Percentiles rank a stretch among this genome's conserved stretches.
These are phyloP conservation scores for Limnomonas spitsbergensis DNA, from an alignment of 139 green algal species.

Conservation along the genomic window DNA sequence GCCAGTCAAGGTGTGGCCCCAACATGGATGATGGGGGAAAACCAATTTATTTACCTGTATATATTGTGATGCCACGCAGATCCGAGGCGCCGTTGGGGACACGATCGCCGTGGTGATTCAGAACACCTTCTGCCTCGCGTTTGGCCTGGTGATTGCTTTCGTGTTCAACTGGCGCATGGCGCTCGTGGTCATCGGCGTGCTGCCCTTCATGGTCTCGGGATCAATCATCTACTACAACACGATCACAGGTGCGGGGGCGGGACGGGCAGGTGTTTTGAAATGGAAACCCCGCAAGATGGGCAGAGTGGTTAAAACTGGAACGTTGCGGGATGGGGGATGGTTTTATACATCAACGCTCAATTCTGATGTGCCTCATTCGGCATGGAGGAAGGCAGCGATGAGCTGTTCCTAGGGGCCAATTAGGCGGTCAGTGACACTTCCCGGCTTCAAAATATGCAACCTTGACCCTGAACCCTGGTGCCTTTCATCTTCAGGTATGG, in stretches of 20 bases:
- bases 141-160: conserved; percentile 55
- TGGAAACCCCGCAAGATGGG: not conserved
- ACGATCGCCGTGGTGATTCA: conserved; percentile 33
- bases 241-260: conserved; percentile 26
- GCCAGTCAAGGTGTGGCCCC: too few species aligned
- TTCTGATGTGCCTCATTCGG: too few species aligned
- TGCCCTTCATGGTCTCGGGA: conserved; percentile 59
- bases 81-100: conserved; percentile 64
- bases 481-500: not conserved
- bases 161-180: conserved; percentile 71
- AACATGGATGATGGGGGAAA: too few species aligned
- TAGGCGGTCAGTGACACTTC: too few species aligned
- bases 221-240: conserved; percentile 29
- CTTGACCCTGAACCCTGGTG: too few species aligned
- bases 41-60: too few species aligned
- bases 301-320: too few species aligned
- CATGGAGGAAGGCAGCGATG: too few species aligned
- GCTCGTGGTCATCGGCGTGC: conserved; percentile 57
- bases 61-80: conserved; percentile 24
- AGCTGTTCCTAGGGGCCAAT: too few species aligned
- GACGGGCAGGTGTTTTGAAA: not conserved
- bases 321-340: too few species aligned
- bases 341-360: too few species aligned
- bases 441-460: too few species aligned
- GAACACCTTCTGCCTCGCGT: conserved; percentile 8